A percentile compares a stretch with the other conserved stretches of the same genome.
phyloP scores from a whole-genome alignment of 2,329 filamentous ascomycete species.

The Colletotrichum brevisporum region DNA sequence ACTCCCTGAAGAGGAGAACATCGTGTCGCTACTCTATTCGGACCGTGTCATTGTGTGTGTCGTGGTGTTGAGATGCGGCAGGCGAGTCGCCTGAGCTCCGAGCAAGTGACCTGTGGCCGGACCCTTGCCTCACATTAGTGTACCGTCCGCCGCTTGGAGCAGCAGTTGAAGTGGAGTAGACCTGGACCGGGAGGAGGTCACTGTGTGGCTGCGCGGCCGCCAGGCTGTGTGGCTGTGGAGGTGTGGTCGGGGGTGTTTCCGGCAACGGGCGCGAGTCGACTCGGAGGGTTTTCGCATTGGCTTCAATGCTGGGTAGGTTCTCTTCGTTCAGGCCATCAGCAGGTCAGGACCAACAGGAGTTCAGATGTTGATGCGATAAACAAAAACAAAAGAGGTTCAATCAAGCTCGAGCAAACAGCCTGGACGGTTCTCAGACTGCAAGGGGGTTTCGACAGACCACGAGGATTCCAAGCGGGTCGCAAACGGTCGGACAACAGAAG shows the following conservation, averaged over 20 bases:
- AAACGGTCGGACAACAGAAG: conserved; percentile 4
- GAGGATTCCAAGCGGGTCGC: conserved; percentile 5
- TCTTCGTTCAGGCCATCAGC: conserved; percentile 3
- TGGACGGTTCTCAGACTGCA: neutral
- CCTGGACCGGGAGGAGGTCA: conserved; percentile 27
- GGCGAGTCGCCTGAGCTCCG: conserved; percentile 38
- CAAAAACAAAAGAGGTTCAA: neutral
- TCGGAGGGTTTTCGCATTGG: neutral
- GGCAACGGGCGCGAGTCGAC: neutral
- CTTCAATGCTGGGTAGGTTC: neutral
- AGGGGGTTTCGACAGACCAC: neutral
- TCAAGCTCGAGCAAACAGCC: neutral
- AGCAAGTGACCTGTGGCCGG: conserved; percentile 41
- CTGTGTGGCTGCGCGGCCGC: conserved; percentile 31
- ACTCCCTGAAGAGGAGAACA: conserved; percentile 77
- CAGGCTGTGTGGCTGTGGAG: conserved; percentile 9
- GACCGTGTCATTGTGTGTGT: conserved; percentile 38
- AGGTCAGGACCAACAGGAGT: neutral
- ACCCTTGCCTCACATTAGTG: conserved; percentile 40
- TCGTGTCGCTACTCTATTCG: conserved; percentile 53
- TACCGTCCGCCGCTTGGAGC: conserved; percentile 38
- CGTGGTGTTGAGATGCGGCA: conserved; percentile 37
- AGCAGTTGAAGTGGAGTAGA: conserved; percentile 37
- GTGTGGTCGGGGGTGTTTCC: conserved; percentile 11
- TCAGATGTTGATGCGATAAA: neutral